These are phyloP conservation scores for Hericium alpestre DNA, from an alignment of 768 basidiomycete species.

Conservation along the genomic window DNA sequence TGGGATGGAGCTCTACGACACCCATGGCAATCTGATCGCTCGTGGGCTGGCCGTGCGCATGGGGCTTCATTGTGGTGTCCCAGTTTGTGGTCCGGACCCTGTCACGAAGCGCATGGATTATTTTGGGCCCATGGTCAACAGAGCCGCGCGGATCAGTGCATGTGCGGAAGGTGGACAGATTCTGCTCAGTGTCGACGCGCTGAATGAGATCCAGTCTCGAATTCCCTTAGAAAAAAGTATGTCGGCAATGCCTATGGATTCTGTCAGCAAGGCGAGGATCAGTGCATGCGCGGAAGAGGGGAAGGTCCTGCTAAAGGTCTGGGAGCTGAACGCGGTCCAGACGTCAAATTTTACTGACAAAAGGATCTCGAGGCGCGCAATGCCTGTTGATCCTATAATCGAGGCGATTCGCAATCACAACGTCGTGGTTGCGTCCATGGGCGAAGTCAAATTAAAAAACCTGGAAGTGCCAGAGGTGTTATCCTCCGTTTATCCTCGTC, in stretches of 20 bases:
- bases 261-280: conserved; percentile 17
- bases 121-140: conserved; percentile 93
- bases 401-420: conserved; percentile 69
- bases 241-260: background rate
- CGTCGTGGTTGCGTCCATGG: conserved; percentile 58
- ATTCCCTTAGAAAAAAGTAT: background rate
- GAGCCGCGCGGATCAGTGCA: conserved; percentile 74
- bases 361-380: too few species aligned
- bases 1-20: conserved; percentile 67
- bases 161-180: conserved; percentile 88
- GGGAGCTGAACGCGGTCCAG: too few species aligned
- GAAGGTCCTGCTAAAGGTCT: conserved; percentile 37
- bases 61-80: conserved; percentile 93
- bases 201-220: conserved; percentile 65
- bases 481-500: conserved; percentile 71
- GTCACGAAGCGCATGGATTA: conserved; percentile 91
- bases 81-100: conserved; percentile 77
- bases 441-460: conserved; percentile 90
- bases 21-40: conserved; percentile 56
- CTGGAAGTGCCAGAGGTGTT: conserved; percentile 84
- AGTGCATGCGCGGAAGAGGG: conserved; percentile 44
- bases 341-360: too few species aligned
- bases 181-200: conserved; percentile 79
- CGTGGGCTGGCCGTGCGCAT: conserved; percentile 93
- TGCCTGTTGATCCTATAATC: conserved; percentile 34